Evolutionary conservation across 768 basidiomycete species (phyloP).

Genomic region (Mycena crocata): DNA sequence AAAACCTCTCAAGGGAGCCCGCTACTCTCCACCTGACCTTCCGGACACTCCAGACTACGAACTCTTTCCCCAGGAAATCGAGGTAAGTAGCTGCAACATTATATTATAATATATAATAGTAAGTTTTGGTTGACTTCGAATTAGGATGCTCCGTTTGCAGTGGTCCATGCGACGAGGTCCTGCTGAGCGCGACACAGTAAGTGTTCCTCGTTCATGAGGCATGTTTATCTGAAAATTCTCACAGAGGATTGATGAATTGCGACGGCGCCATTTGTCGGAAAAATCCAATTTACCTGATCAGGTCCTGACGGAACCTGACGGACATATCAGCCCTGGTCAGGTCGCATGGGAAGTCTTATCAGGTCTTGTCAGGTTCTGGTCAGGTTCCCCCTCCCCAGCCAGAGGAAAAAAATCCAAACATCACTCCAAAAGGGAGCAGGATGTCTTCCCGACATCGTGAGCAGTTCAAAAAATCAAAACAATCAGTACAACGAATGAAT

Average conservation of each 20-base stretch:
- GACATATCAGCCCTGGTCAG: too few species aligned
- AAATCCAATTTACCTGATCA: too few species aligned
- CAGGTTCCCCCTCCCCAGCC: too few species aligned
- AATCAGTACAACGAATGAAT: too few species aligned
- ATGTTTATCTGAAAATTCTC: not conserved
- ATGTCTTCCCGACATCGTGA: too few species aligned
- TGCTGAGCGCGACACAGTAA: not conserved
- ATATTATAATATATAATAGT: too few species aligned
- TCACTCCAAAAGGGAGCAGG: too few species aligned
- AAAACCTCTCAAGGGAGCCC: not conserved
- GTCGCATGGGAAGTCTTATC: too few species aligned
- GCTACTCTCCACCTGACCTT: not conserved
- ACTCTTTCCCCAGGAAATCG: not conserved
- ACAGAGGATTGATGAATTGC: not conserved
- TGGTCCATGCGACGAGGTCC: not conserved
- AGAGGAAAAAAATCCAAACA: too few species aligned
- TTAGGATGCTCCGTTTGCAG: not conserved
- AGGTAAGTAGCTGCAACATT: not conserved
- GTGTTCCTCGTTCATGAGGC: not conserved
- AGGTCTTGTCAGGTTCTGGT: too few species aligned
- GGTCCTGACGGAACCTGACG: too few species aligned
- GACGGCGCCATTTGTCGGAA: not conserved
- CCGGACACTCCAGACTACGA: not conserved
- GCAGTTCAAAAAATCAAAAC: too few species aligned
- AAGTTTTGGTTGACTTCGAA: not conserved